These are phyloP conservation scores for Endocalyx cinctus DNA, from an alignment of 2,329 filamentous ascomycete genomes.

Conservation along the genomic window DNA sequence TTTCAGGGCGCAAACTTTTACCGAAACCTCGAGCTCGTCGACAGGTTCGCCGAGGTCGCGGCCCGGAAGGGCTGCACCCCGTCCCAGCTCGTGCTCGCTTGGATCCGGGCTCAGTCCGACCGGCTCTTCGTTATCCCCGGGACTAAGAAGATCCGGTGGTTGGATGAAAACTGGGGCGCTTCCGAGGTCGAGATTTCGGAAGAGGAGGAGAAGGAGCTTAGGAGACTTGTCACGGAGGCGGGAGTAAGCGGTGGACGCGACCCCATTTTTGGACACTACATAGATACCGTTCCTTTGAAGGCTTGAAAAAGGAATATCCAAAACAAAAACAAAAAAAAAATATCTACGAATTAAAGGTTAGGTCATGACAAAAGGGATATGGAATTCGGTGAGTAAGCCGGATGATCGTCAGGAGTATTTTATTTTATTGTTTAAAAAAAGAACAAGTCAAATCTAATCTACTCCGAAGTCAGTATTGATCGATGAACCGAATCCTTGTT, in stretches of 20 bases:
- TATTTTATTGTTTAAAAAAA: too few species aligned
- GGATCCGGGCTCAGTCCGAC: slow-evolving; percentile 56
- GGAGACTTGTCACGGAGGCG: slow-evolving; percentile 4
- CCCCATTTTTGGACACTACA: not conserved
- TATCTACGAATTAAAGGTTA: too few species aligned
- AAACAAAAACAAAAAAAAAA: too few species aligned
- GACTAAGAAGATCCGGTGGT: slow-evolving; percentile 41
- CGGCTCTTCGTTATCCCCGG: slow-evolving; percentile 57
- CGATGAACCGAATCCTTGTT: too few species aligned
- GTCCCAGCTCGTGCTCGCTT: slow-evolving; percentile 57
- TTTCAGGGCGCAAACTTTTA: slow-evolving; percentile 48
- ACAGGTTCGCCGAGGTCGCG: slow-evolving; percentile 44
- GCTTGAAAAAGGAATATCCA: too few species aligned
- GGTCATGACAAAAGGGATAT: too few species aligned
- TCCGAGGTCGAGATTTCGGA: not conserved
- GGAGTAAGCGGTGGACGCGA: not conserved
- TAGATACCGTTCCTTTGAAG: not conserved
- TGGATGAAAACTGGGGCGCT: slow-evolving; percentile 39
- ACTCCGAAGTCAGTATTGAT: too few species aligned
- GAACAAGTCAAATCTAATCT: too few species aligned
- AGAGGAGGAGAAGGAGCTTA: not conserved
- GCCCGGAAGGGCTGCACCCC: slow-evolving; percentile 50
- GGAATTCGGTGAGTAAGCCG: too few species aligned
- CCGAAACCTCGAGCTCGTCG: slow-evolving; percentile 52
- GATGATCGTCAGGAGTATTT: too few species aligned